Evolutionary conservation across 352 stramenopile species (phyloP).

Genomic region (Thalassiosira mediterranea): DNA sequence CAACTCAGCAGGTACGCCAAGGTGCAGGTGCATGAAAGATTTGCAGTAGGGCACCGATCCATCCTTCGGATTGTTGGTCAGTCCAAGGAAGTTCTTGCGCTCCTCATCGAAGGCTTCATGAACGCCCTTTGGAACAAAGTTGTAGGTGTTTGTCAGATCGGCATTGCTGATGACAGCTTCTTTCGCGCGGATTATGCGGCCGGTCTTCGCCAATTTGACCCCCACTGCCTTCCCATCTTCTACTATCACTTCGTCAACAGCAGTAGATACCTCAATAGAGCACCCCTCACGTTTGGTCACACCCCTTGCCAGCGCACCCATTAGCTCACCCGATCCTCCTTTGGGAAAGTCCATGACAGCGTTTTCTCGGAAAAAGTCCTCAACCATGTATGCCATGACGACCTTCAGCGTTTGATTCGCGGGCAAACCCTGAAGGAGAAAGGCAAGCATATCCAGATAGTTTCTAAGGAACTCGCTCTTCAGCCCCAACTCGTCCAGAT

Average conservation of each 20-base stretch:
- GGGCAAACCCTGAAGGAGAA: slow-evolving; percentile 84
- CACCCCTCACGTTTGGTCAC: slow-evolving; percentile 63
- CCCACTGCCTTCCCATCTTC: slow-evolving; percentile 68
- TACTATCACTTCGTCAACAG: slow-evolving; percentile 80
- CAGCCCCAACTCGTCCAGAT: slow-evolving; percentile 83
- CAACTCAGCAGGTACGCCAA: slow-evolving; percentile 81
- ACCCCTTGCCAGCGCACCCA: slow-evolving; percentile 72
- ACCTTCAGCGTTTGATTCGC: slow-evolving; percentile 81
- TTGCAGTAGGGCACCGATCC: slow-evolving; percentile 74
- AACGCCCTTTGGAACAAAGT: slow-evolving; percentile 60
- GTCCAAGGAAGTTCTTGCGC: slow-evolving; percentile 67
- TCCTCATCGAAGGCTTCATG: slow-evolving; percentile 41
- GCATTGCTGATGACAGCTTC: slow-evolving; percentile 86
- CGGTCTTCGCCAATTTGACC: slow-evolving; percentile 61
- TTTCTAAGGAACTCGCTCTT: slow-evolving; percentile 86
- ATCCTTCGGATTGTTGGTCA: slow-evolving; percentile 64
- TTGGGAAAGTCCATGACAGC: slow-evolving; percentile 84
- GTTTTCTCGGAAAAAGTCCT: slow-evolving; percentile 81
- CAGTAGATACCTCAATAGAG: slow-evolving; percentile 58
- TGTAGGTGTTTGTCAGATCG: slow-evolving; percentile 78
- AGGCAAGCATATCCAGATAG: slow-evolving; percentile 86
- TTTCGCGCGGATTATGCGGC: slow-evolving; percentile 62
- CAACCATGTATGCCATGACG: slow-evolving; percentile 85
- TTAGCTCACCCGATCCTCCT: slow-evolving; percentile 71
- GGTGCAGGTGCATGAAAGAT: slow-evolving; percentile 87